These are phyloP conservation scores for Pulveroboletus sp. DNA, from an alignment of 768 basidiomycete genomes.

Conservation along the genomic window DNA sequence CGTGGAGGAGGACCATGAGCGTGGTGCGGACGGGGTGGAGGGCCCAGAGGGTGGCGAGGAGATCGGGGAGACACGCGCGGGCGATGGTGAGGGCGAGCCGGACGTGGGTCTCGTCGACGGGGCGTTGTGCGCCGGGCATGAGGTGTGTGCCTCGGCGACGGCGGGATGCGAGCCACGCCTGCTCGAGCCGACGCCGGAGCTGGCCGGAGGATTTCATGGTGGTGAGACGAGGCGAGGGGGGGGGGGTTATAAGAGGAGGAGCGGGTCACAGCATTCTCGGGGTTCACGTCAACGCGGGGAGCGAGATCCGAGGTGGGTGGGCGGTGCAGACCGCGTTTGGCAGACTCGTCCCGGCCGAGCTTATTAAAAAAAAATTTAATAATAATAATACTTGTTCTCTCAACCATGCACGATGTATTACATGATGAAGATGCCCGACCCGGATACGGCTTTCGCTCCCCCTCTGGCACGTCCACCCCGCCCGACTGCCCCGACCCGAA, in stretches of 20 bases:
- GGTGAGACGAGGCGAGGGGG: conserved; percentile 9
- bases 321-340: conserved; percentile 33
- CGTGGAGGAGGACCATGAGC: conserved; percentile 69
- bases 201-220: conserved; percentile 11
- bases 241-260: conserved; percentile 30
- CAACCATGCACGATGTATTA: too few relatives aligned
- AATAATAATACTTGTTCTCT: too few relatives aligned
- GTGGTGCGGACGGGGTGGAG: conserved; percentile 68
- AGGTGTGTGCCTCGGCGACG: conserved; percentile 44
- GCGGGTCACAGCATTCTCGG: conserved; percentile 31
- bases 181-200: conserved; percentile 27
- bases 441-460: conserved; percentile 78
- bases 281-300: conserved; percentile 29
- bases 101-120: conserved; percentile 55
- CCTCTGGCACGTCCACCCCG: conserved; percentile 67
- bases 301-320: conserved; percentile 34
- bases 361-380: too few relatives aligned
- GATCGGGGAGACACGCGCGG: conserved; percentile 50
- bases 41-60: conserved; percentile 48
- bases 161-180: conserved; percentile 62
- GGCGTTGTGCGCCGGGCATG: conserved; percentile 68
- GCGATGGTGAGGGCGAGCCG: conserved; percentile 55
- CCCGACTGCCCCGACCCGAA: conserved; percentile 54
- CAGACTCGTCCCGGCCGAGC: conserved; percentile 33
- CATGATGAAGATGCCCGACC: too few relatives aligned